Percentiles rank a stretch among this genome's conserved stretches.
These are phyloP conservation scores for Scheffersomyces lignosus DNA, from an alignment of 805 yeast genomes.

Conservation along the genomic window DNA sequence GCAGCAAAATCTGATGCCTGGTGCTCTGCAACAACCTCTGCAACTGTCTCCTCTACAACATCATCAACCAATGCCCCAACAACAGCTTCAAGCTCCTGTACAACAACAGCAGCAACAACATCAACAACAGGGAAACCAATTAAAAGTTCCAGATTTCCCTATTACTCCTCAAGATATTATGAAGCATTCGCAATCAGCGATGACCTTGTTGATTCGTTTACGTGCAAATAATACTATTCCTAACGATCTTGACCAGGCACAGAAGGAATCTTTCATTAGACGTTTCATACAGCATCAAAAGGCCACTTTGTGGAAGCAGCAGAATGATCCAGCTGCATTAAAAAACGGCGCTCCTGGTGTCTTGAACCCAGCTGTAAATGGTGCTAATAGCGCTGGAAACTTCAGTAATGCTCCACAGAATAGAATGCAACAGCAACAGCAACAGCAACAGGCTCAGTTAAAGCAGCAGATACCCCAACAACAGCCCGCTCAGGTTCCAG, in stretches of 20 bases:
- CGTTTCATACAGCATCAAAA: slow-evolving; percentile 43
- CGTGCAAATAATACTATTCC: slow-evolving; percentile 38
- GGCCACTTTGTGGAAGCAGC: slow-evolving; percentile 24
- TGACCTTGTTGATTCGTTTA: slow-evolving; percentile 34
- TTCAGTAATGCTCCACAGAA: slow-evolving; percentile 1
- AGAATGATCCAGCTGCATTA: slow-evolving; percentile 17
- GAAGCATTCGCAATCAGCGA: slow-evolving; percentile 41
- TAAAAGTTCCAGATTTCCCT: slow-evolving; percentile 29
- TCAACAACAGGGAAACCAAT: slow-evolving; percentile 2
- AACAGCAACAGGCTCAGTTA: slow-evolving; percentile 4
- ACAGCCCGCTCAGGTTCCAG: not conserved
- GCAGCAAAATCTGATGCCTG: slow-evolving; percentile 8
- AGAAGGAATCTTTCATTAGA: slow-evolving; percentile 38
- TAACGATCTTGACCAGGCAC: slow-evolving; percentile 33
- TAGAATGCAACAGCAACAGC: slow-evolving; percentile 8
- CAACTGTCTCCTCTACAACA: slow-evolving; percentile 15
- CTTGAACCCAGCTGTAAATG: slow-evolving; percentile 2
- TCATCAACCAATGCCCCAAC: slow-evolving; percentile 15
- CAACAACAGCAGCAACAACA: slow-evolving; percentile 1
- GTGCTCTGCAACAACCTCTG: slow-evolving; percentile 15
- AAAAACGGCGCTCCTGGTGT: slow-evolving; percentile 2
- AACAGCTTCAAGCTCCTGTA: too few relatives aligned
- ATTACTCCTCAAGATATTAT: slow-evolving; percentile 39
- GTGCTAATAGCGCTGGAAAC: slow-evolving; percentile 2
- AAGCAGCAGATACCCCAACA: slow-evolving; percentile 4